These are phyloP conservation scores for Mucor racemosus DNA, from an alignment of 371 early-diverging fungal species.

Conservation along the genomic window DNA sequence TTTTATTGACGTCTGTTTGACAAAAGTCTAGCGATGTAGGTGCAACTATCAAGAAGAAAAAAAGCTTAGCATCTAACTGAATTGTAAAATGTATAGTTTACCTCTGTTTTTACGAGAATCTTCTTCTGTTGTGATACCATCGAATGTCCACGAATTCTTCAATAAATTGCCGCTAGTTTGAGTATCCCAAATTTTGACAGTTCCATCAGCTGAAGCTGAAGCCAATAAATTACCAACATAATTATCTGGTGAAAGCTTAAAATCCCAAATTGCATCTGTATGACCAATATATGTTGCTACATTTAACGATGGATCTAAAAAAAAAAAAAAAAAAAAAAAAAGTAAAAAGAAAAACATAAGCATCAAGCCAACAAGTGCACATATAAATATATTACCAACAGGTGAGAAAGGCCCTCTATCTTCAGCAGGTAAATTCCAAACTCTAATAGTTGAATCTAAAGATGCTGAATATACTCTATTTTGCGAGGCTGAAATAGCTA, in stretches of 20 bases:
- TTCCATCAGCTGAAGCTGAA: slow-evolving; percentile 83
- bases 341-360: neutral
- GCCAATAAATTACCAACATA: slow-evolving; percentile 55
- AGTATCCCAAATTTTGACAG: slow-evolving; percentile 84
- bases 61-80: neutral
- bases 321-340: neutral
- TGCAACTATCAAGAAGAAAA: slow-evolving; percentile 23
- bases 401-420: slow-evolving; percentile 59
- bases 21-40: slow-evolving; percentile 80
- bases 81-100: neutral
- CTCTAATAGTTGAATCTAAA: slow-evolving; percentile 75
- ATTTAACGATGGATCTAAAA: slow-evolving; percentile 58
- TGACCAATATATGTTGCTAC: slow-evolving; percentile 76
- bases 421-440: slow-evolving; percentile 75
- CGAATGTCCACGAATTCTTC: slow-evolving; percentile 56
- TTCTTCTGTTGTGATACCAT: slow-evolving; percentile 32
- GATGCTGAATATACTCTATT: slow-evolving; percentile 73
- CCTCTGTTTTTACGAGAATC: slow-evolving; percentile 8
- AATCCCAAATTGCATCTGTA: slow-evolving; percentile 87
- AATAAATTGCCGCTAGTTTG: slow-evolving; percentile 47
- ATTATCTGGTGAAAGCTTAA: slow-evolving; percentile 67
- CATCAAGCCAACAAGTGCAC: neutral
- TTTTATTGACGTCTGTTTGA: slow-evolving; percentile 58
- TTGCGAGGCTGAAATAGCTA: slow-evolving; percentile 67
- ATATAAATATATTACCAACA: slow-evolving; percentile 46